Evolutionary conservation across 306 rosid genomes (phyloP).

Genomic region (Quercus aquifolioides): DNA sequence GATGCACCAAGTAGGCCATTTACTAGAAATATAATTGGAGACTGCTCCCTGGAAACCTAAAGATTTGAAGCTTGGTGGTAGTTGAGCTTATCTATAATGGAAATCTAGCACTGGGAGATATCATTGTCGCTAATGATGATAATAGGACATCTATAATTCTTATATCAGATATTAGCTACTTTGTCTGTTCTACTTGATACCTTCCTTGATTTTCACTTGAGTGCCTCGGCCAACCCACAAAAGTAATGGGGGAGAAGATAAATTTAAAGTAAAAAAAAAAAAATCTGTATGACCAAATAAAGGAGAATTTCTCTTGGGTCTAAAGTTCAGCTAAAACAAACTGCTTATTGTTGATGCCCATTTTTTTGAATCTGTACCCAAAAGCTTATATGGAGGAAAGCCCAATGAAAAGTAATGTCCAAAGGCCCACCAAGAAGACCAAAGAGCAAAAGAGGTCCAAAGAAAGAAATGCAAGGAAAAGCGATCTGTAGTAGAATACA

Average conservation of each 20-base stretch:
- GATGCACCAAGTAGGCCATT: constrained; percentile 27
- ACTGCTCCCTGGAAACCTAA: neutral
- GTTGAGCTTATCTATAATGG: neutral
- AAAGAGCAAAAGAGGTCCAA: no score
- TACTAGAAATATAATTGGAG: constrained; percentile 24
- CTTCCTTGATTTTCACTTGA: constrained; percentile 8
- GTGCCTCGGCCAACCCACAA: neutral
- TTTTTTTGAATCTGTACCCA: no score
- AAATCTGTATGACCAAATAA: neutral
- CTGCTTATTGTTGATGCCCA: no score
- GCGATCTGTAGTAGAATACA: no score
- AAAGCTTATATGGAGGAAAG: no score
- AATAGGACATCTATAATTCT: neutral
- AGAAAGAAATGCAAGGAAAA: no score
- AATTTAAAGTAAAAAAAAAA: no score
- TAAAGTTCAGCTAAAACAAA: no score
- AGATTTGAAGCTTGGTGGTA: neutral
- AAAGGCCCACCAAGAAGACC: no score
- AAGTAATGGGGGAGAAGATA: neutral
- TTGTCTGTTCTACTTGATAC: constrained; percentile 1
- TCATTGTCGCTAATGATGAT: constrained; percentile 21
- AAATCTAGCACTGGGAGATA: constrained; percentile 6
- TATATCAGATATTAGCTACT: neutral
- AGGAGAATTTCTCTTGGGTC: neutral
- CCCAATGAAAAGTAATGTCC: no score